Conservation (phyloP, 106 monocot genomes). For the Dendrobium chrysotoxum region DNA sequence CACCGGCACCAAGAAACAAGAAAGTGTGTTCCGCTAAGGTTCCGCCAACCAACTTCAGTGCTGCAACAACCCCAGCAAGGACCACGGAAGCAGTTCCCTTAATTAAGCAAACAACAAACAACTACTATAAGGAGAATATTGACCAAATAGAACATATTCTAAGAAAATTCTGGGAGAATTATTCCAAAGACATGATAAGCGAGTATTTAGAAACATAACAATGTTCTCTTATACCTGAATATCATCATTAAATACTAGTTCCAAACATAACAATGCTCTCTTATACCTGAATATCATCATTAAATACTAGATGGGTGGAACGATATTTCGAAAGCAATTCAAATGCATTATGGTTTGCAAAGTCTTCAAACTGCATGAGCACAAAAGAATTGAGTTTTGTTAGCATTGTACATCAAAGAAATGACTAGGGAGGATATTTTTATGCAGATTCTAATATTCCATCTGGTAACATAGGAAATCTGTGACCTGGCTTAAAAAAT, state of each 20-base stretch:
- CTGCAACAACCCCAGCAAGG: constrained; percentile 83
- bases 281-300: constrained; percentile 85
- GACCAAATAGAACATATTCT: not conserved
- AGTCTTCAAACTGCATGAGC: constrained; percentile 76
- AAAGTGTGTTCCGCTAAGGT: constrained; percentile 82
- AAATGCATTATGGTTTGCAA: constrained; percentile 92
- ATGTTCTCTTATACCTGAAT: constrained; percentile 51
- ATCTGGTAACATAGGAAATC: not conserved
- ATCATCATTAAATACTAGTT: constrained; percentile 76
- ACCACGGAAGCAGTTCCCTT: constrained; percentile 98
- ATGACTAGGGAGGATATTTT: not conserved
- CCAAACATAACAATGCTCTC: not conserved
- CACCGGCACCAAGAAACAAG: constrained; percentile 97
- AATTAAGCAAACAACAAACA: not conserved
- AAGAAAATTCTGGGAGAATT: not conserved
- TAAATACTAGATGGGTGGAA: constrained; percentile 63
- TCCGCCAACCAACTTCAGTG: constrained; percentile 82
- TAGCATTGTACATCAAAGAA: not conserved
- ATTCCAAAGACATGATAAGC: not conserved
- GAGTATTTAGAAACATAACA: not conserved
- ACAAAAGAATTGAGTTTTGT: not conserved
- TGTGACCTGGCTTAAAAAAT: not conserved
- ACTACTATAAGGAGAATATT: not conserved
- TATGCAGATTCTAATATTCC: constrained; percentile 29
- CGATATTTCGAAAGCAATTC: constrained; percentile 62